A percentile compares a stretch with the other conserved stretches of the same genome.
Evolutionary conservation across 139 green algal species (phyloP).

Genomic region (Dunaliella sp.): DNA sequence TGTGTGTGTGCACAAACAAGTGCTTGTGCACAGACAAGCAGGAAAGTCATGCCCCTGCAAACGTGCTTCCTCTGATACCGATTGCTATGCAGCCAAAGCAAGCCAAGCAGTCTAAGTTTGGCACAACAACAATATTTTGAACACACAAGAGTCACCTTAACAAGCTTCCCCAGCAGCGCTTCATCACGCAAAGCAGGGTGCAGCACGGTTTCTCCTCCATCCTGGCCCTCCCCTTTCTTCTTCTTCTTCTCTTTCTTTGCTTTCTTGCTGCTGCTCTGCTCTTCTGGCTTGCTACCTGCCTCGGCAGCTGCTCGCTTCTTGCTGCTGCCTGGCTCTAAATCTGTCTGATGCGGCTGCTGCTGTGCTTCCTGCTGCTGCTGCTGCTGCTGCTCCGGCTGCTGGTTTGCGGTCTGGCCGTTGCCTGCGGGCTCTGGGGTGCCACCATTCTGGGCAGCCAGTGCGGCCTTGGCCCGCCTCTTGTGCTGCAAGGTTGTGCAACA

Average conservation of each 20-base stretch:
- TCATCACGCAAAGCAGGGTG: neutral
- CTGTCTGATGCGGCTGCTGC: neutral
- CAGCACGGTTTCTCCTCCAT: no score
- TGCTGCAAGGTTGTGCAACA: no score
- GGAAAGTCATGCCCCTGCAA: no score
- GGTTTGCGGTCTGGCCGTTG: neutral
- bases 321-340: neutral
- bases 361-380: neutral
- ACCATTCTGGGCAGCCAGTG: neutral
- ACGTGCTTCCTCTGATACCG: no score
- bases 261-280: neutral
- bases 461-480: neutral
- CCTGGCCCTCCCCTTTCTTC: neutral
- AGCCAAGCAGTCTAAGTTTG: no score
- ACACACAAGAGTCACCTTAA: no score
- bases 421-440: neutral
- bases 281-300: neutral
- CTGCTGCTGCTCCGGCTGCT: neutral
- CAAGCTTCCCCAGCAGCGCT: neutral
- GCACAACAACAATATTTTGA: no score
- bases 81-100: no score
- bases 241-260: neutral
- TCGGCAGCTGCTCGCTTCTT: neutral
- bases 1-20: no score
- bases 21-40: no score